Percentiles rank a stretch among this genome's conserved stretches.
phyloP scores from a whole-genome alignment of 176 grass and related monocot species.

The Microstegium vimineum region DNA sequence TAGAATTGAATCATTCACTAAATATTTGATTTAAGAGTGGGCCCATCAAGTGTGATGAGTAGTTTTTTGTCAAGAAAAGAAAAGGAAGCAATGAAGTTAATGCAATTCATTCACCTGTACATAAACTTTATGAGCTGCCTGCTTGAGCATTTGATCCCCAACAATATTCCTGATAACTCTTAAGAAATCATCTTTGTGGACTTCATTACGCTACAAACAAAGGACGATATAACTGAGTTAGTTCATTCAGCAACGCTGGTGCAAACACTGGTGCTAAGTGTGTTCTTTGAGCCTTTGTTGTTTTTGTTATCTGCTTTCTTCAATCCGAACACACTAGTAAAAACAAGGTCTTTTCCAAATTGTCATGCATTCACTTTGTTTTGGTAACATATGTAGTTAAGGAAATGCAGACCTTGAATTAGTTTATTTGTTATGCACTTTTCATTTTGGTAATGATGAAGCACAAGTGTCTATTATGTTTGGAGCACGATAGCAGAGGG shows the following conservation, averaged over 20 bases:
- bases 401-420: neutral
- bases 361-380: neutral
- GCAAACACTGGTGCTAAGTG: neutral
- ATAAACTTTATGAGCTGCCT: slow-evolving; percentile 95
- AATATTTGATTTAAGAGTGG: neutral
- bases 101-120: slow-evolving; percentile 59
- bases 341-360: neutral
- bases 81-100: slow-evolving; percentile 10
- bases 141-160: slow-evolving; percentile 97
- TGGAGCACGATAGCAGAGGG: neutral
- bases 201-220: slow-evolving; percentile 81
- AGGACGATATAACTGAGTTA: slow-evolving; percentile 21
- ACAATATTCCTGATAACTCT: slow-evolving; percentile 94
- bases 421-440: neutral
- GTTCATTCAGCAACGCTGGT: slow-evolving; percentile 2
- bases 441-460: neutral
- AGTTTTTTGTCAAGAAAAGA: slow-evolving; percentile 5
- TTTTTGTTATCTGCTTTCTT: slow-evolving; percentile 2
- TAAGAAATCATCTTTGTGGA: slow-evolving; percentile 96
- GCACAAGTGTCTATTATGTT: neutral
- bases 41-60: slow-evolving; percentile 7
- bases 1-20: neutral
- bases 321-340: neutral
- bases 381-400: neutral
- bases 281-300: neutral